phyloP scores from a whole-genome alignment of 495 filamentous ascomycete genomes.

The Tuber umbilicatum region DNA sequence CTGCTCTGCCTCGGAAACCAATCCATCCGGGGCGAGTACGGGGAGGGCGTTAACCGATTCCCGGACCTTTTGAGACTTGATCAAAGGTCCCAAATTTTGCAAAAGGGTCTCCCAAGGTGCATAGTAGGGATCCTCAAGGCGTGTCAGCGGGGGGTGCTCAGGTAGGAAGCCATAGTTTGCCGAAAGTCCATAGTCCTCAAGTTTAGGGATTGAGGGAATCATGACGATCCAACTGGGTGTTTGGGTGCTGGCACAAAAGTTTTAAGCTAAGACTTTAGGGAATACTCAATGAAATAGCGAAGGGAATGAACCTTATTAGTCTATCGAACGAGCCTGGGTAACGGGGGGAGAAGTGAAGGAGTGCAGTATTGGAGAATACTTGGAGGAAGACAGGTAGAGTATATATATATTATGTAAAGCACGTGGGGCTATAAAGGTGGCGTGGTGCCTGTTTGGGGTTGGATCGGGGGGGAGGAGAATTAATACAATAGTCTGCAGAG shows the following conservation, averaged over 20 bases:
- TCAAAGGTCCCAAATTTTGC: constrained; percentile 75
- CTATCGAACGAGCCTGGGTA: neutral
- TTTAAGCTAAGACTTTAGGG: neutral
- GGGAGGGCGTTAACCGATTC: constrained; percentile 70
- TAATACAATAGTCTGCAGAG: neutral
- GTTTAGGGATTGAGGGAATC: constrained; percentile 72
- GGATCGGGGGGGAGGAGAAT: neutral
- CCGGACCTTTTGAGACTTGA: constrained; percentile 74
- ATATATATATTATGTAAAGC: neutral
- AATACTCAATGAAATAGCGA: neutral
- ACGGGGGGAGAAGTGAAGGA: neutral
- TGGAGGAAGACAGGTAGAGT: neutral
- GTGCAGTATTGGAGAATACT: neutral
- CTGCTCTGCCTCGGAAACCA: constrained; percentile 82
- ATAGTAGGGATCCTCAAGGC: constrained; percentile 83
- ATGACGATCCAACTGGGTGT: constrained; percentile 48
- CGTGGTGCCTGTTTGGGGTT: neutral
- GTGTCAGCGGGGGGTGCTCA: constrained; percentile 65
- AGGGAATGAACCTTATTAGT: neutral
- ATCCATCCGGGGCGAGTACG: constrained; percentile 68
- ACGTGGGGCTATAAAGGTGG: neutral
- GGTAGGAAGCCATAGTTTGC: constrained; percentile 83
- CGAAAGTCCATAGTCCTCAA: constrained; percentile 83
- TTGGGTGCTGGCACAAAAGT: neutral
- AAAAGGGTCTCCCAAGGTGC: constrained; percentile 82